A percentile compares a stretch with the other conserved stretches of the same genome.
These are phyloP conservation scores for Kickxella alabastrina DNA, from an alignment of 192 early-diverging fungal species.

Conservation along the genomic window DNA sequence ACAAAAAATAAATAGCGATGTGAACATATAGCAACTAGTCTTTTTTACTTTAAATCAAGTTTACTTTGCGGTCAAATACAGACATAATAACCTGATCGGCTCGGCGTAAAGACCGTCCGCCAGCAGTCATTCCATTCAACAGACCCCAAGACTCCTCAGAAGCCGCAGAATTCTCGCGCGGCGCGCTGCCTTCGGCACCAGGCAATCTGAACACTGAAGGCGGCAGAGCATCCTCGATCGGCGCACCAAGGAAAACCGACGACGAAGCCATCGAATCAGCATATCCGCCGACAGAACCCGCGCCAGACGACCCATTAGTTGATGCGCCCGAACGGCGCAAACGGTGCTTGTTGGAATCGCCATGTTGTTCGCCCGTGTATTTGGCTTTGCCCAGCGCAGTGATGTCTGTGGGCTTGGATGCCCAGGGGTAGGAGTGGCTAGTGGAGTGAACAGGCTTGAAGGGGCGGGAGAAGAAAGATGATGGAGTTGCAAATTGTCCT, in stretches of 20 bases:
- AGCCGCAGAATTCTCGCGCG: no score
- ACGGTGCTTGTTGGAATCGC: conserved; percentile 25
- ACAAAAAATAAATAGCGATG: no score
- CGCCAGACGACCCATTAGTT: background rate
- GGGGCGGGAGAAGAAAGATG: conserved; percentile 21
- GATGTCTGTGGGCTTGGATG: conserved; percentile 2
- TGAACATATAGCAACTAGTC: no score
- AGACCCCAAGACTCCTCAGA: conserved; percentile 26
- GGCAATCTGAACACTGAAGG: conserved; percentile 43
- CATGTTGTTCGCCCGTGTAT: no score
- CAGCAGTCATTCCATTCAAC: conserved; percentile 26
- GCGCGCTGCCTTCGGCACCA: no score
- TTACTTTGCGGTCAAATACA: conserved; percentile 33
- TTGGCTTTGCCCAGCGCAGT: background rate
- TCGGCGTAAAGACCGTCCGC: conserved; percentile 29
- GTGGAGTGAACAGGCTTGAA: conserved; percentile 25
- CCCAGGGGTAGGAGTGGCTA: conserved; percentile 23
- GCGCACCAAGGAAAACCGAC: conserved; percentile 15
- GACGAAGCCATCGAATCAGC: conserved; percentile 6
- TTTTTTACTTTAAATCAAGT: conserved; percentile 16
- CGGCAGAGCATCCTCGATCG: conserved; percentile 19
- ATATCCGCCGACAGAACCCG: background rate
- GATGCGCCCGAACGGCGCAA: conserved; percentile 15
- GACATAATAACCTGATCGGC: conserved; percentile 31
- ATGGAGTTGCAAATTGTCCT: conserved; percentile 32